These are phyloP conservation scores for Amaranthus palmeri DNA, from an alignment of 148 eudicot genomes.

Conservation along the genomic window DNA sequence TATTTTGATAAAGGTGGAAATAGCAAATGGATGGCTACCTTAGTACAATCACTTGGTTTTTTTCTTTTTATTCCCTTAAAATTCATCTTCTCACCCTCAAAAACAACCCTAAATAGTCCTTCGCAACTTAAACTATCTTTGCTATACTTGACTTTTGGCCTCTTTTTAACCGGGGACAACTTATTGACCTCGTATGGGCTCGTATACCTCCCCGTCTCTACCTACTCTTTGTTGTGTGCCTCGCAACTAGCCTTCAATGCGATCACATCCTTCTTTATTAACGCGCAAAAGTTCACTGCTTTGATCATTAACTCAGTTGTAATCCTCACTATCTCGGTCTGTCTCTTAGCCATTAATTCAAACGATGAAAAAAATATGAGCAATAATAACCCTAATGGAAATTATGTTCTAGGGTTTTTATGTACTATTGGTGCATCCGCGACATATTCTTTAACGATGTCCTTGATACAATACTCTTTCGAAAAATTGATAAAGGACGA, in stretches of 20 bases:
- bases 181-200: constrained; percentile 43
- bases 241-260: constrained; percentile 56
- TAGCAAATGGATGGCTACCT: constrained; percentile 45
- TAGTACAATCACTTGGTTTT: constrained; percentile 45
- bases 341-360: constrained; percentile 34
- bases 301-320: constrained; percentile 38
- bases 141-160: constrained; percentile 32
- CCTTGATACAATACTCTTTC: constrained; percentile 35
- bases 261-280: constrained; percentile 37
- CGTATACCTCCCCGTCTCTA: constrained; percentile 48
- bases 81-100: constrained; percentile 5
- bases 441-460: constrained; percentile 31
- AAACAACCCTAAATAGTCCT: not conserved
- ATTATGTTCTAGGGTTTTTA: constrained; percentile 34
- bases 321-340: constrained; percentile 42
- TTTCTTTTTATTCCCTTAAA: constrained; percentile 29
- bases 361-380: constrained; percentile 9
- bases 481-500: constrained; percentile 32
- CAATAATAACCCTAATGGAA: not conserved
- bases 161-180: constrained; percentile 29
- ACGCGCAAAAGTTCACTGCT: constrained; percentile 44
- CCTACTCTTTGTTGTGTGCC: constrained; percentile 46
- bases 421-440: constrained; percentile 50
- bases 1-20: constrained; percentile 44
- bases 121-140: constrained; percentile 3